Evolutionary conservation across 352 stramenopile species (phyloP).

Genomic region (Pythium oligandrum): DNA sequence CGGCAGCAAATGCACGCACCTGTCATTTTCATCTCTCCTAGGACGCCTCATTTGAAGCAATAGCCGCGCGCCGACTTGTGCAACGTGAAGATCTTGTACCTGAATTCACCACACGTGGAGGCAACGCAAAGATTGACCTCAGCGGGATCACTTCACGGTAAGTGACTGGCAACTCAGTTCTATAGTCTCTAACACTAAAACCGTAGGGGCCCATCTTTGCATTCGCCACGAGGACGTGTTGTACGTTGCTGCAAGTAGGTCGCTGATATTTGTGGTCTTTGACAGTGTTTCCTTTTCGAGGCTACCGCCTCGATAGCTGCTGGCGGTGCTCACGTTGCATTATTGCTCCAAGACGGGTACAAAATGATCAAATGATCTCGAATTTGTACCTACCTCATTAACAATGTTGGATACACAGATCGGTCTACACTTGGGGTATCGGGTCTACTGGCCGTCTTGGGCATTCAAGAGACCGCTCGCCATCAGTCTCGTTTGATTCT

Average conservation of each 20-base stretch:
- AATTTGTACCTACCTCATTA: neutral
- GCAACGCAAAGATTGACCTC: conserved; percentile 56
- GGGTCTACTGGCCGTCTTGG: conserved; percentile 81
- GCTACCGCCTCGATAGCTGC: conserved; percentile 29
- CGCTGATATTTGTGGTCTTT: neutral
- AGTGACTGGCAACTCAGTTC: neutral
- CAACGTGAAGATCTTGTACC: conserved; percentile 53
- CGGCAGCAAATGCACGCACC: no score
- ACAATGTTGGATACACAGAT: conserved; percentile 15
- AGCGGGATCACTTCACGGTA: conserved; percentile 79
- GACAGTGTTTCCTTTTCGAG: neutral
- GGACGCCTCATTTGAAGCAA: conserved; percentile 49
- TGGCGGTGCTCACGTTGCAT: conserved; percentile 63
- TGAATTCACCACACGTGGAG: conserved; percentile 54
- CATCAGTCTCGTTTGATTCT: conserved; percentile 57
- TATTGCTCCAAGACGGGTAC: conserved; percentile 81
- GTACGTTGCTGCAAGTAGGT: conserved; percentile 24
- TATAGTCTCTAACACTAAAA: neutral
- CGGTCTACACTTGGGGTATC: conserved; percentile 90
- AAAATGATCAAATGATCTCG: neutral
- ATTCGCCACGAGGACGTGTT: conserved; percentile 49
- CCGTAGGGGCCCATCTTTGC: conserved; percentile 45
- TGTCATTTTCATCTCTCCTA: conserved; percentile 7
- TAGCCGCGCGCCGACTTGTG: conserved; percentile 38
- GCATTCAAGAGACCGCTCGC: conserved; percentile 41